phyloP scores from a whole-genome alignment of 1,284 basidiomycete species.

The Fomes fomentarius region DNA sequence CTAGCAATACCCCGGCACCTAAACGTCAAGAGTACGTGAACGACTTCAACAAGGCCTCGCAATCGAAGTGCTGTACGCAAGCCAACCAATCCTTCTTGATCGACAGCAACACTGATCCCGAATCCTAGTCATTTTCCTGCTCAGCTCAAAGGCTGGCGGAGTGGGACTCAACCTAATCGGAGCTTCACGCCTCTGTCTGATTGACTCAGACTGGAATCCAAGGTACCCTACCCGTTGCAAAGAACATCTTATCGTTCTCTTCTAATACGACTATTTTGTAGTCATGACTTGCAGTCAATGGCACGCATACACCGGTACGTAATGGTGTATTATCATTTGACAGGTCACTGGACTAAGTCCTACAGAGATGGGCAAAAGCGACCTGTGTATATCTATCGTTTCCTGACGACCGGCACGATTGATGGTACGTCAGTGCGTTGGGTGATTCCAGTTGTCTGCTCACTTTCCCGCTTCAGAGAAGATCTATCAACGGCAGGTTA shows the following conservation, averaged over 20 bases:
- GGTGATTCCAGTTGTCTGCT: background rate
- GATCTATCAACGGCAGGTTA: slow-evolving; percentile 91
- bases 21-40: slow-evolving; percentile 88
- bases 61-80: slow-evolving; percentile 66
- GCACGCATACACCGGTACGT: slow-evolving; percentile 90
- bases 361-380: slow-evolving; percentile 91
- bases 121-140: slow-evolving; percentile 83
- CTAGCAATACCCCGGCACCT: slow-evolving; percentile 75
- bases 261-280: slow-evolving; percentile 31
- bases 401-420: slow-evolving; percentile 82
- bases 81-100: no score
- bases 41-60: slow-evolving; percentile 76
- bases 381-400: slow-evolving; percentile 92
- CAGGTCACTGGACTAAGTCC: slow-evolving; percentile 7
- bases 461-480: slow-evolving; percentile 56
- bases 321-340: background rate
- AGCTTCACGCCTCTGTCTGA: slow-evolving; percentile 80
- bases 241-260: background rate
- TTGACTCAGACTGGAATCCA: slow-evolving; percentile 98
- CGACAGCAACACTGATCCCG: no score
- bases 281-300: slow-evolving; percentile 96
- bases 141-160: slow-evolving; percentile 96
- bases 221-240: slow-evolving; percentile 48
- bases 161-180: slow-evolving; percentile 94
- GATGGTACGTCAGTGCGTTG: slow-evolving; percentile 59